These are phyloP conservation scores for Pleurostoma richardsiae DNA, from an alignment of 2,329 filamentous ascomycete species.

Conservation along the genomic window DNA sequence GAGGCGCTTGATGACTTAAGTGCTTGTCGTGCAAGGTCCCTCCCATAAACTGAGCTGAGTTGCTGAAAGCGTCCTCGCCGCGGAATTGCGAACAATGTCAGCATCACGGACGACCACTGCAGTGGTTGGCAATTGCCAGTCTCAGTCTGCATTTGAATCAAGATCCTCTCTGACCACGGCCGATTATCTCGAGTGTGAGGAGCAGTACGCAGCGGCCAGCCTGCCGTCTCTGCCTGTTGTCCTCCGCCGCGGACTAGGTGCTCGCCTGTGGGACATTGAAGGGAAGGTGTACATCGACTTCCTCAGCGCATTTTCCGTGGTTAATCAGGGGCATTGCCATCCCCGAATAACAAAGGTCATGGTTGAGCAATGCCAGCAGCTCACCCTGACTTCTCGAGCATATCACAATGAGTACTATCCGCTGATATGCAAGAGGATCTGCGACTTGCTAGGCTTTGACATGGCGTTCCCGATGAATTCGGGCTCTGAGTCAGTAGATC, in stretches of 20 bases:
- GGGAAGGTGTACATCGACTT: constrained; percentile 8
- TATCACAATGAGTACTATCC: constrained; percentile 6
- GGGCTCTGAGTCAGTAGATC: constrained; percentile 8
- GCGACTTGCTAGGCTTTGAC: constrained; percentile 2
- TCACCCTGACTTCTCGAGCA: constrained; percentile 3
- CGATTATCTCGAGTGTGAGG: neutral
- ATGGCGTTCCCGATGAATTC: constrained; percentile 6
- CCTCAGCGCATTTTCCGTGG: constrained; percentile 6
- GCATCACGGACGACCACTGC: too few relatives aligned
- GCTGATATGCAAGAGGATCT: constrained; percentile 4
- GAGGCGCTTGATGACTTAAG: too few relatives aligned
- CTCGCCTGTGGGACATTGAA: constrained; percentile 5
- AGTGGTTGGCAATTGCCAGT: too few relatives aligned
- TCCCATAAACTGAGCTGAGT: too few relatives aligned
- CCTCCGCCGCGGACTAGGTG: constrained; percentile 3
- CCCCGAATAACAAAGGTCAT: constrained; percentile 5
- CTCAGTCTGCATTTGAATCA: too few relatives aligned
- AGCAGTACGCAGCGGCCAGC: neutral
- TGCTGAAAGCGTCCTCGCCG: too few relatives aligned
- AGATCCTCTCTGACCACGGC: neutral
- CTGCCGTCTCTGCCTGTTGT: constrained; percentile 4
- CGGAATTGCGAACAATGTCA: too few relatives aligned
- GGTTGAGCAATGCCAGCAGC: constrained; percentile 6
- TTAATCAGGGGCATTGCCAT: constrained; percentile 10
- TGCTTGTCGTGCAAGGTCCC: too few relatives aligned